Conservation (phyloP, 2,329 filamentous ascomycete genomes). For the Colletotrichum ledebouriae region DNA sequence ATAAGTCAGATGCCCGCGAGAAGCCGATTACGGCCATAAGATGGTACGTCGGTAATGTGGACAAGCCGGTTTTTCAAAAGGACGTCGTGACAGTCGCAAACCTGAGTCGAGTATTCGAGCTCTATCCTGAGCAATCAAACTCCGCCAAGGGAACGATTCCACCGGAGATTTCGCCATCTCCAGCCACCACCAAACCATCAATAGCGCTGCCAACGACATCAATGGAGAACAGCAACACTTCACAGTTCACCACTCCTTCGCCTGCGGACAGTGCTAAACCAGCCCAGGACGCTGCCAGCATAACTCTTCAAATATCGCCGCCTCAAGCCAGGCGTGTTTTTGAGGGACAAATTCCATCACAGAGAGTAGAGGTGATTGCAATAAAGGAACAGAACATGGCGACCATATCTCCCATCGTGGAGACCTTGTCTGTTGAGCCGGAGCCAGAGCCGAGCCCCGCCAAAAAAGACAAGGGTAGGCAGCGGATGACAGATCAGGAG, state of each 20-base stretch:
- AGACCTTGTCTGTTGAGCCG: not conserved
- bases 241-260: not conserved
- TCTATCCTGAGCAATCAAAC: constrained; percentile 50
- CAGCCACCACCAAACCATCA: not conserved
- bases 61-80: constrained; percentile 44
- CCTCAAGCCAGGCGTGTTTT: not conserved
- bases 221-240: no score
- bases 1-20: constrained; percentile 43
- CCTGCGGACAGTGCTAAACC: not conserved
- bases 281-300: not conserved
- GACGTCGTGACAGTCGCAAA: constrained; percentile 53
- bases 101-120: constrained; percentile 51
- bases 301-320: not conserved
- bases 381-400: no score
- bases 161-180: constrained; percentile 6
- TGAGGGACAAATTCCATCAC: no score
- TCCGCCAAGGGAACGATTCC: not conserved
- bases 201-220: no score
- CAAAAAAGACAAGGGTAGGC: constrained; percentile 17
- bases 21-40: constrained; percentile 54
- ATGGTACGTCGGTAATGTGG: constrained; percentile 55
- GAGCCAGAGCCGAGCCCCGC: not conserved
- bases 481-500: not conserved
- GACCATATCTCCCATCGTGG: not conserved
- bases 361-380: no score